These are phyloP conservation scores for Cyphellophora attinorum DNA, from an alignment of 2,329 filamentous ascomycete genomes.

Conservation along the genomic window DNA sequence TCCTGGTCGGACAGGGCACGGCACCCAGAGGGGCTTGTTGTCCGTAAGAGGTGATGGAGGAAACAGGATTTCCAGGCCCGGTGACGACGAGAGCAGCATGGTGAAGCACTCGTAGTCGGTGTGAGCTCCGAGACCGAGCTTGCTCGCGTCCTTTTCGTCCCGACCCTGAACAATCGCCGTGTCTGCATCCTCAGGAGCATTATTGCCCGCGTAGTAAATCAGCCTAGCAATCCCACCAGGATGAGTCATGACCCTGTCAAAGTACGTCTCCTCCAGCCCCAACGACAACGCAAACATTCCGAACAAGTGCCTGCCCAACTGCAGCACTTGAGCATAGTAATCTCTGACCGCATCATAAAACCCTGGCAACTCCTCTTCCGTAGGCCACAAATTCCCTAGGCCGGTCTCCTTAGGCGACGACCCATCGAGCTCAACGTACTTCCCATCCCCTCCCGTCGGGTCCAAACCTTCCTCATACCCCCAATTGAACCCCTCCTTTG, in stretches of 20 bases:
- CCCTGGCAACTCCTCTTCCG: constrained; percentile 19
- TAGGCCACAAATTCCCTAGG: constrained; percentile 18
- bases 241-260: constrained; percentile 44
- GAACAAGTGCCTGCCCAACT: constrained; percentile 42
- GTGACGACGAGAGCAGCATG: constrained; percentile 34
- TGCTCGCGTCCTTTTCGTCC: constrained; percentile 1
- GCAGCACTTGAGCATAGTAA: constrained; percentile 42
- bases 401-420: too few species aligned
- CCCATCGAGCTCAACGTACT: too few species aligned
- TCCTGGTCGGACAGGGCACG: constrained; percentile 30
- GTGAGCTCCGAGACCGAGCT: constrained; percentile 18
- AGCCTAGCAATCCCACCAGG: constrained; percentile 30
- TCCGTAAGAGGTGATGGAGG: too few species aligned
- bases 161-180: too few species aligned
- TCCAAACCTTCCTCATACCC: constrained; percentile 17
- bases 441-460: background rate
- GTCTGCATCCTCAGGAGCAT: too few species aligned
- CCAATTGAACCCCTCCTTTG: constrained; percentile 10
- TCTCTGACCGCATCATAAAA: constrained; percentile 39
- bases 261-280: constrained; percentile 44
- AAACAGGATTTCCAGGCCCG: constrained; percentile 36
- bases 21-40: constrained; percentile 33
- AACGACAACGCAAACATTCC: constrained; percentile 47
- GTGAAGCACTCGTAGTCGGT: constrained; percentile 39
- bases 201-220: constrained; percentile 19